Percentiles rank a stretch among this genome's conserved stretches.
Conservation (phyloP, 306 rosid species). For the Sicyos edulis region DNA sequence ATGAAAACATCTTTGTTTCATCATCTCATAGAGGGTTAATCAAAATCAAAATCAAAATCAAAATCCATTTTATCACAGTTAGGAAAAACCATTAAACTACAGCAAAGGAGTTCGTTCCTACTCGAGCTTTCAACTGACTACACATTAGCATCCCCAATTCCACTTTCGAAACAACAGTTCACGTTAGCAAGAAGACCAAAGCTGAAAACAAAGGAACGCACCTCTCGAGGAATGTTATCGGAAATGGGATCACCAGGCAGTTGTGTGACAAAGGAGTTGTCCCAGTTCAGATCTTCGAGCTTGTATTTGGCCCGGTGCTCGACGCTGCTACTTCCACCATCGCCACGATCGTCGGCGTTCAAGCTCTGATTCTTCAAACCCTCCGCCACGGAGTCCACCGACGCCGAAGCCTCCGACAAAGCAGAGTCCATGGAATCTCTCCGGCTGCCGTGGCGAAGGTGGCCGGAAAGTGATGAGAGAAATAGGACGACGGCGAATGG, state of each 20-base stretch:
- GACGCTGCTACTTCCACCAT: constrained; percentile 16
- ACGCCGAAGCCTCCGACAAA: constrained; percentile 31
- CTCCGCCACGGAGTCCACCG: constrained; percentile 60
- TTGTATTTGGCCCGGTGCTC: constrained; percentile 20
- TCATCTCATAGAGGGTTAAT: not conserved
- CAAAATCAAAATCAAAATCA: not conserved
- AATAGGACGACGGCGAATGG: not conserved
- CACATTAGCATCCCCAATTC: not conserved
- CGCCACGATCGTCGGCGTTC: constrained; percentile 14
- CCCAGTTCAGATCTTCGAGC: constrained; percentile 90
- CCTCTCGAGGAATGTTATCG: constrained; percentile 77
- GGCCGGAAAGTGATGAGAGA: constrained; percentile 30
- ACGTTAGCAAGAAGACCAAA: no score
- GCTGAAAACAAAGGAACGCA: constrained; percentile 6
- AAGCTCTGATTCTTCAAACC: constrained; percentile 60
- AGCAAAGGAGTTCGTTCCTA: not conserved
- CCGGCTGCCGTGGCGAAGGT: constrained; percentile 19
- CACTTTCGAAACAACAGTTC: no score
- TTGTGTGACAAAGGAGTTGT: constrained; percentile 60
- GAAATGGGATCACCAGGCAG: constrained; percentile 75
- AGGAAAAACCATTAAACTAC: not conserved
- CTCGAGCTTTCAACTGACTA: constrained; percentile 9
- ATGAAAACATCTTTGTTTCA: no score
- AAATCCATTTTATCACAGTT: not conserved
- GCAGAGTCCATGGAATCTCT: constrained; percentile 53